Conservation (phyloP, 1,284 basidiomycete genomes). For the Sporisorium exsertum region DNA sequence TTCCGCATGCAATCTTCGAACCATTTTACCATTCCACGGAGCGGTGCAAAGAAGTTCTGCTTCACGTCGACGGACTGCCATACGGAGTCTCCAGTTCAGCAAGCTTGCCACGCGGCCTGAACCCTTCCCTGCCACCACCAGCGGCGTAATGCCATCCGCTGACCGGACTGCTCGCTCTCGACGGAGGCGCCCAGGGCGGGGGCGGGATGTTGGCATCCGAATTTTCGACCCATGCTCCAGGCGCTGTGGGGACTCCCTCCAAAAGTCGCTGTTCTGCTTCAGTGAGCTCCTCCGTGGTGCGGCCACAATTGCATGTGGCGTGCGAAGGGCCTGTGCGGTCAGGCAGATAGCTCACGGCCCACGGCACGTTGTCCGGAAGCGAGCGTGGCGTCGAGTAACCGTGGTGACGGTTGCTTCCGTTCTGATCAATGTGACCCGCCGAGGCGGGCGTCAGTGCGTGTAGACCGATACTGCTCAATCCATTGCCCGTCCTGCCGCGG, state of each 20-base stretch:
- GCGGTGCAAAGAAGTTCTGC: too few relatives aligned
- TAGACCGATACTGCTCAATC: slow-evolving; percentile 42
- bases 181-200: slow-evolving; percentile 65
- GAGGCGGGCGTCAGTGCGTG: slow-evolving; percentile 50
- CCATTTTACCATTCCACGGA: too few relatives aligned
- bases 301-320: slow-evolving; percentile 65
- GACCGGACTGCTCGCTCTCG: slow-evolving; percentile 56
- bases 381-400: slow-evolving; percentile 54
- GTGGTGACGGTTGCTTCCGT: slow-evolving; percentile 42
- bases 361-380: slow-evolving; percentile 61
- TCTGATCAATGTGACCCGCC: slow-evolving; percentile 50
- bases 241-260: slow-evolving; percentile 65
- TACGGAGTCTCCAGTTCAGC: slow-evolving; percentile 46
- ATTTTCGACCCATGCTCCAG: slow-evolving; percentile 60
- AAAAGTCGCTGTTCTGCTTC: slow-evolving; percentile 63
- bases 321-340: slow-evolving; percentile 61
- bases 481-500: slow-evolving; percentile 37
- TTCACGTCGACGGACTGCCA: slow-evolving; percentile 28
- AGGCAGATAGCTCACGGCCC: slow-evolving; percentile 62
- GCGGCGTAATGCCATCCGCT: slow-evolving; percentile 42
- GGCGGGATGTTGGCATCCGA: slow-evolving; percentile 40
- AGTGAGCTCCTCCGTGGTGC: slow-evolving; percentile 59
- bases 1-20: too few relatives aligned
- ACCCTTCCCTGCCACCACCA: slow-evolving; percentile 36
- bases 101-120: slow-evolving; percentile 44